phyloP scores from a whole-genome alignment of 2,329 filamentous ascomycete genomes.

The Remersonia thermophila region DNA sequence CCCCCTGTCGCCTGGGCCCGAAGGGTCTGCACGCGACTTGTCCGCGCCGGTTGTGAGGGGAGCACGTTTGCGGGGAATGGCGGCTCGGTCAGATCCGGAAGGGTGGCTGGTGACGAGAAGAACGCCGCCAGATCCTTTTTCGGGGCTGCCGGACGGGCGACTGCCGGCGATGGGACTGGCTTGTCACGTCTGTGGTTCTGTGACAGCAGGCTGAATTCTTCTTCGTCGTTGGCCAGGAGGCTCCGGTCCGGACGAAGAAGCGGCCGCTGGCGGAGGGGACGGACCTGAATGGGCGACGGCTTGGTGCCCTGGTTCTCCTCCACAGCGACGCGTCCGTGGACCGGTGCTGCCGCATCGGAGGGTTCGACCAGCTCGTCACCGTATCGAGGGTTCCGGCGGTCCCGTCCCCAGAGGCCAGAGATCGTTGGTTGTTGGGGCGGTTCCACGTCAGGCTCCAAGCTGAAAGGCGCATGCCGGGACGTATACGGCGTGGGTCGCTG shows the following conservation, averaged over 20 bases:
- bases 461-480: no score
- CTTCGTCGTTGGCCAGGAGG: conserved; percentile 3
- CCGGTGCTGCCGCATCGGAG: neutral
- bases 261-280: no score
- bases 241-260: neutral
- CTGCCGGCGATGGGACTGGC: conserved; percentile 1
- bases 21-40: neutral
- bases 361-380: conserved; percentile 21
- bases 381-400: conserved; percentile 20
- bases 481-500: conserved; percentile 25
- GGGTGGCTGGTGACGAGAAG: conserved; percentile 42
- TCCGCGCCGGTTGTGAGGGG: no score
- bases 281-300: no score
- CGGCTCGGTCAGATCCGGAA: conserved; percentile 21
- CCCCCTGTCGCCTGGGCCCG: neutral
- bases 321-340: no score
- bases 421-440: conserved; percentile 21
- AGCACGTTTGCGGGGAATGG: neutral
- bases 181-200: conserved; percentile 11
- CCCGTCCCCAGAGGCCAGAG: conserved; percentile 29
- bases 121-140: conserved; percentile 40
- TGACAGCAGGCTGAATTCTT: conserved; percentile 25
- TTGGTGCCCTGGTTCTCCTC: no score
- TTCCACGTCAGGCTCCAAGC: conserved; percentile 3
- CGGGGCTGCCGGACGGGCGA: conserved; percentile 19